Conservation (phyloP, 2,329 filamentous ascomycete species). For the Trichoderma hamatum region DNA sequence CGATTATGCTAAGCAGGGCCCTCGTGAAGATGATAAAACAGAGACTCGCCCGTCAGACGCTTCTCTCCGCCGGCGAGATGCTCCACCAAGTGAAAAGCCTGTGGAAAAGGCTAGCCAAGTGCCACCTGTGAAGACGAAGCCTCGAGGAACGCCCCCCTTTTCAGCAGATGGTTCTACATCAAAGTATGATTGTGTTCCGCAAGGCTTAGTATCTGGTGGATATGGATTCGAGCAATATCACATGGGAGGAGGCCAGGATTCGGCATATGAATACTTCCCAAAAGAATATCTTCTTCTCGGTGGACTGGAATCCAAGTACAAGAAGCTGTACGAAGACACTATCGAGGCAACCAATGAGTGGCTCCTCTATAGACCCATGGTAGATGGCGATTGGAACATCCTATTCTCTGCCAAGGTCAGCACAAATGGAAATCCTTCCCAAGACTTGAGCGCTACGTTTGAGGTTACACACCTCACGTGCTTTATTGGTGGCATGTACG, state of each 20-base stretch:
- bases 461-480: slow-evolving; percentile 67
- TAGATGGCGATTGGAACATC: slow-evolving; percentile 67
- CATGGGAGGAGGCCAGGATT: slow-evolving; percentile 69
- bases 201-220: slow-evolving; percentile 58
- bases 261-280: slow-evolving; percentile 72
- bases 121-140: not conserved
- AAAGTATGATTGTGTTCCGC: slow-evolving; percentile 57
- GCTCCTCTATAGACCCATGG: slow-evolving; percentile 78
- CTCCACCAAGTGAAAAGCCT: not conserved
- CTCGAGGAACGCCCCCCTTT: slow-evolving; percentile 35
- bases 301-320: slow-evolving; percentile 72
- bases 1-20: slow-evolving; percentile 10
- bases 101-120: not conserved
- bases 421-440: slow-evolving; percentile 47
- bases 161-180: slow-evolving; percentile 40
- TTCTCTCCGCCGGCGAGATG: slow-evolving; percentile 18
- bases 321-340: slow-evolving; percentile 69
- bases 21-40: slow-evolving; percentile 15
- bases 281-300: slow-evolving; percentile 74
- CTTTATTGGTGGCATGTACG: slow-evolving; percentile 72
- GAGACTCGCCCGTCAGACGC: slow-evolving; percentile 10
- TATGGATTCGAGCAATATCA: slow-evolving; percentile 54
- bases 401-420: slow-evolving; percentile 70
- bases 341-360: slow-evolving; percentile 70
- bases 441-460: slow-evolving; percentile 54